Conservation (phyloP, 2,329 filamentous ascomycete genomes). For the Hymenoscyphus fructigenus region DNA sequence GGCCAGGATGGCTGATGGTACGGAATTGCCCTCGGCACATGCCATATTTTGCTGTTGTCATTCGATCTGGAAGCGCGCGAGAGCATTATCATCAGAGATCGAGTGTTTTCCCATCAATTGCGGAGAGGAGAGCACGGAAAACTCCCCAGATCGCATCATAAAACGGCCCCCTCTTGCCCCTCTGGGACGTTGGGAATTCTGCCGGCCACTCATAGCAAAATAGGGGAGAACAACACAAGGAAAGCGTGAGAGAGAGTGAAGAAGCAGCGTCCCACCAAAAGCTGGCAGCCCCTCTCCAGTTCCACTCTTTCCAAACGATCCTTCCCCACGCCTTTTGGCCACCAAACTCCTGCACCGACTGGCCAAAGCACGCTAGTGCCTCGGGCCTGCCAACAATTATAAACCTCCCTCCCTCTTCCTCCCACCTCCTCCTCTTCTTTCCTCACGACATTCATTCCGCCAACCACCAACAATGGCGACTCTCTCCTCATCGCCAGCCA, state of each 20-base stretch:
- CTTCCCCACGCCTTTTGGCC: conserved; percentile 17
- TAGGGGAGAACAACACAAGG: background rate
- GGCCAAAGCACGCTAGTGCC: background rate
- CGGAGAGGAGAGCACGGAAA: too few relatives aligned
- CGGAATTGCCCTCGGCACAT: background rate
- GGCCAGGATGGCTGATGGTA: background rate
- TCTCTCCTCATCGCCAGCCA: conserved; percentile 25
- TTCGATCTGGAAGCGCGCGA: background rate
- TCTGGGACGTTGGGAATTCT: too few relatives aligned
- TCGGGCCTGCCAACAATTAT: conserved; percentile 16
- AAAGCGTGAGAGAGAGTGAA: background rate
- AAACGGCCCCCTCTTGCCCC: too few relatives aligned
- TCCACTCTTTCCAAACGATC: conserved; percentile 5
- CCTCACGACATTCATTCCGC: conserved; percentile 18
- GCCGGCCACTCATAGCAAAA: background rate
- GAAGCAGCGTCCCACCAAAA: conserved; percentile 10
- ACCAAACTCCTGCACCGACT: background rate
- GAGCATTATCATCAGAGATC: background rate
- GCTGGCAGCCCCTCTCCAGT: background rate
- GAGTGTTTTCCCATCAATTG: background rate
- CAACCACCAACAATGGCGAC: conserved; percentile 27
- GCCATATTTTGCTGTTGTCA: background rate
- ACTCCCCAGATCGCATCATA: too few relatives aligned
- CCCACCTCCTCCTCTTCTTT: conserved; percentile 13
- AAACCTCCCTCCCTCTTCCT: conserved; percentile 12